Base-by-base conservation (phyloP, 352 stramenopile genomes). In the Phytophthora quininea region DNA sequence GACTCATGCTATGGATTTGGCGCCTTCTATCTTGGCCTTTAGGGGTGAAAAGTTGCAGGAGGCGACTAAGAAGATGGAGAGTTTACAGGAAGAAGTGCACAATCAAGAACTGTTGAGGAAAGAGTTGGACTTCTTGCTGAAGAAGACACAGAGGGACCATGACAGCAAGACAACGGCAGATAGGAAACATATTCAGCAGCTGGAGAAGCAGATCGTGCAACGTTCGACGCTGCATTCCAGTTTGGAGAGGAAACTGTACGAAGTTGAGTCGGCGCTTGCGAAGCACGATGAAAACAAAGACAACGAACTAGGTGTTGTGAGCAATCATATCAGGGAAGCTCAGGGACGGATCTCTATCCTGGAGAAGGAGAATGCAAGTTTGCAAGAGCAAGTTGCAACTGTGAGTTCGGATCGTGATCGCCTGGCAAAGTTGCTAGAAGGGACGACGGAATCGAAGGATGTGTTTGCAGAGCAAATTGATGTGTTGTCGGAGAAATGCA, bases 131-230 rank as follows among this genome's bases (percentile, higher is more conserved):
- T 87, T 86, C 40, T 46, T 92, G 58, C 73, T 94, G 7, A 90
- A 92, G 58, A 83, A 88, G 30, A 84, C 76, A 6, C 84, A 94
- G 60, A 79, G 84, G 24, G 86, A 92, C 62, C 77, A 91, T 54
- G 84, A 94, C 60, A 87, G 80, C 54, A 91, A 88, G 63, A 51
- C 74, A 15, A 64, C 64, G 1, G 81, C 84, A 0, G 79, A 92
- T 47, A 67, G 74, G 8, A 91, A 91, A 54, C 77, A 88, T 45
- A 88, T 89, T 32, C 73, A 91, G 43, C 82, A 92, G 33, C 62
- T 94, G 2, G 82, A 94, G 42, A 91, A 88, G 31, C 86, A 94
- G 58, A 71, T 94, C 45, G n/a, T 84, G 32, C 84, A 94, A 61
- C 71, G 86, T 1, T 72, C 84, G 3, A 82, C 88, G 52, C 69